These are phyloP conservation scores for Elsinoe necatrix DNA, from an alignment of 2,329 filamentous ascomycete genomes.

Conservation along the genomic window DNA sequence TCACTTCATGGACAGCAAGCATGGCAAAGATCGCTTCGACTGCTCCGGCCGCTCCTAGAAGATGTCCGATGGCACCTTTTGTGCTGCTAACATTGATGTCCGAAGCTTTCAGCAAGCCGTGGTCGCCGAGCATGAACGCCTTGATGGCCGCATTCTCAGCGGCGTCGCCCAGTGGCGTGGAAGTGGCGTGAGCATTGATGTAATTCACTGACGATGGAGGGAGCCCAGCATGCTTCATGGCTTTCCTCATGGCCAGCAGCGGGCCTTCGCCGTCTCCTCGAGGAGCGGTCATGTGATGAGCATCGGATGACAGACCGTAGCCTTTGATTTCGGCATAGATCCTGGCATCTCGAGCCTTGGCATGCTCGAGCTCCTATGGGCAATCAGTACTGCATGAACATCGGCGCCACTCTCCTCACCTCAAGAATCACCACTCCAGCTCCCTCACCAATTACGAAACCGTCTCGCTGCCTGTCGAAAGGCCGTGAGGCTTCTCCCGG, in stretches of 20 bases:
- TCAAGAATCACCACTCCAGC: slow-evolving; percentile 82
- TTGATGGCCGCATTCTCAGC: slow-evolving; percentile 83
- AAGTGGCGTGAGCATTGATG: slow-evolving; percentile 91
- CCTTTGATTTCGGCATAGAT: slow-evolving; percentile 87
- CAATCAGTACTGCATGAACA: neutral
- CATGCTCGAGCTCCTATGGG: slow-evolving; percentile 69
- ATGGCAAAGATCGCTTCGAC: slow-evolving; percentile 83
- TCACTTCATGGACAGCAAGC: slow-evolving; percentile 67
- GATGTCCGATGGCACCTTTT: slow-evolving; percentile 85
- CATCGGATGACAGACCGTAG: slow-evolving; percentile 85
- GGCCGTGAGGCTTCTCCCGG: slow-evolving; percentile 69
- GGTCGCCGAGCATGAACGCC: slow-evolving; percentile 62
- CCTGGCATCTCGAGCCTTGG: slow-evolving; percentile 63
- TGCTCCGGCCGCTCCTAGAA: slow-evolving; percentile 84
- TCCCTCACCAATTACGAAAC: slow-evolving; percentile 91
- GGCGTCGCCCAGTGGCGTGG: slow-evolving; percentile 73
- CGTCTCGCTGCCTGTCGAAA: slow-evolving; percentile 70
- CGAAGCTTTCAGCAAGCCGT: slow-evolving; percentile 53
- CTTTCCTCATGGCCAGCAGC: slow-evolving; percentile 73
- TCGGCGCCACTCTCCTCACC: slow-evolving; percentile 29
- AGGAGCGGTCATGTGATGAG: slow-evolving; percentile 88
- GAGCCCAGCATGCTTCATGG: slow-evolving; percentile 63
- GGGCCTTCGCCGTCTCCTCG: slow-evolving; percentile 75
- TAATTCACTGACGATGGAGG: slow-evolving; percentile 70
- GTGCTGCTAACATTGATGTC: slow-evolving; percentile 83